These are phyloP conservation scores for Syzygium jambos DNA, from an alignment of 345 rosid genomes.

Conservation along the genomic window DNA sequence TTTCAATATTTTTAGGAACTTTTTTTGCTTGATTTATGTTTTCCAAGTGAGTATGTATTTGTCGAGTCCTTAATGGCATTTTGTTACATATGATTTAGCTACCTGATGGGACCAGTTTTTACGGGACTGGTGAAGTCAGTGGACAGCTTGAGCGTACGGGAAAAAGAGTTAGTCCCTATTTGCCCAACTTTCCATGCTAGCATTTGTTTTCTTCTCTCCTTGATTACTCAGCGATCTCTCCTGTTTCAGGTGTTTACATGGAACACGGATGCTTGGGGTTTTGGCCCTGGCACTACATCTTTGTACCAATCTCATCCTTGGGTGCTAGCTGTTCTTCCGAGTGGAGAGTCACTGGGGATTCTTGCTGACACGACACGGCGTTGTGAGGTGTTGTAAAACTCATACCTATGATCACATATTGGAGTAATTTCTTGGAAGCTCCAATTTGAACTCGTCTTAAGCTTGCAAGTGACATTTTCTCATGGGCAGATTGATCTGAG, in stretches of 20 bases:
- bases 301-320: conserved; percentile 97
- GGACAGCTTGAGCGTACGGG: conserved; percentile 93
- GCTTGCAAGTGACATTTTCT: neutral
- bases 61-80: neutral
- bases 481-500: conserved; percentile 73
- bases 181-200: neutral
- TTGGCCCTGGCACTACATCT: conserved; percentile 78
- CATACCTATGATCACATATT: neutral
- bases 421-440: neutral
- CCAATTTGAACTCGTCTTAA: neutral
- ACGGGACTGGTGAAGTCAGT: conserved; percentile 96
- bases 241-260: conserved; percentile 68
- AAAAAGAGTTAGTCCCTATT: conserved; percentile 43
- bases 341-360: conserved; percentile 78
- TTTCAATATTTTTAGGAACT: neutral
- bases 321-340: conserved; percentile 80
- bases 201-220: neutral
- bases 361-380: conserved; percentile 84
- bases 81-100: conserved; percentile 26
- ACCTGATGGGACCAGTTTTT: conserved; percentile 72
- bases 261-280: conserved; percentile 90
- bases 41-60: neutral
- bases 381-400: conserved; percentile 58
- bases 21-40: neutral
- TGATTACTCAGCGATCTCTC: neutral